These are phyloP conservation scores for Cadophora sp. DNA, from an alignment of 2,329 filamentous ascomycete species.

Conservation along the genomic window DNA sequence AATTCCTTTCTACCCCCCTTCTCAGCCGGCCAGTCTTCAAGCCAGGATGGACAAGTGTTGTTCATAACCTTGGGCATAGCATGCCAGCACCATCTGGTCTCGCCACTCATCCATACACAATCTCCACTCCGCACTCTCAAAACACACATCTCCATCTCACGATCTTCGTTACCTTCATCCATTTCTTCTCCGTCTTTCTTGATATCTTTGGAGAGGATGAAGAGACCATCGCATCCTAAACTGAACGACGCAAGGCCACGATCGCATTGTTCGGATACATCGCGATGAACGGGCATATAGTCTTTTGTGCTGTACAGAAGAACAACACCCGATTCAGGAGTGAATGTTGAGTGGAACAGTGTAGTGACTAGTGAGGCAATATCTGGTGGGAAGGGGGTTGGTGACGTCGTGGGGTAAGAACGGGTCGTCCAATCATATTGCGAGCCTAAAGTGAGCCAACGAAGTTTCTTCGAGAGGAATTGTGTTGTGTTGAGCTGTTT, in stretches of 20 bases:
- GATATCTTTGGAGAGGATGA: slow-evolving; percentile 72
- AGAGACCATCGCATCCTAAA: slow-evolving; percentile 88
- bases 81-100: slow-evolving; percentile 91
- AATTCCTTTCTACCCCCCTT: slow-evolving; percentile 45
- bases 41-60: slow-evolving; percentile 76
- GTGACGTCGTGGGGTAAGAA: slow-evolving; percentile 70
- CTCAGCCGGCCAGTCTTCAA: slow-evolving; percentile 75
- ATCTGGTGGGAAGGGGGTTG: slow-evolving; percentile 78
- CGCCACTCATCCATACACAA: slow-evolving; percentile 86
- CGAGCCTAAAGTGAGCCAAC: slow-evolving; percentile 92
- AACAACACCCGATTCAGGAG: slow-evolving; percentile 86
- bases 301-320: slow-evolving; percentile 92
- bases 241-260: slow-evolving; percentile 83
- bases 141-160: slow-evolving; percentile 52
- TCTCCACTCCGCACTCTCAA: slow-evolving; percentile 83
- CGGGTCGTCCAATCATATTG: slow-evolving; percentile 97
- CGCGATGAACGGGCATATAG: slow-evolving; percentile 89
- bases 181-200: slow-evolving; percentile 35
- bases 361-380: slow-evolving; percentile 70
- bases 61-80: slow-evolving; percentile 87
- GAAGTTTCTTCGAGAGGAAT: slow-evolving; percentile 80
- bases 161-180: slow-evolving; percentile 38
- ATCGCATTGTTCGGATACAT: slow-evolving; percentile 86
- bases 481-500: slow-evolving; percentile 74
- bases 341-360: slow-evolving; percentile 74